phyloP scores from a whole-genome alignment of 371 early-diverging fungal genomes.

The Mortierella polycephala region DNA sequence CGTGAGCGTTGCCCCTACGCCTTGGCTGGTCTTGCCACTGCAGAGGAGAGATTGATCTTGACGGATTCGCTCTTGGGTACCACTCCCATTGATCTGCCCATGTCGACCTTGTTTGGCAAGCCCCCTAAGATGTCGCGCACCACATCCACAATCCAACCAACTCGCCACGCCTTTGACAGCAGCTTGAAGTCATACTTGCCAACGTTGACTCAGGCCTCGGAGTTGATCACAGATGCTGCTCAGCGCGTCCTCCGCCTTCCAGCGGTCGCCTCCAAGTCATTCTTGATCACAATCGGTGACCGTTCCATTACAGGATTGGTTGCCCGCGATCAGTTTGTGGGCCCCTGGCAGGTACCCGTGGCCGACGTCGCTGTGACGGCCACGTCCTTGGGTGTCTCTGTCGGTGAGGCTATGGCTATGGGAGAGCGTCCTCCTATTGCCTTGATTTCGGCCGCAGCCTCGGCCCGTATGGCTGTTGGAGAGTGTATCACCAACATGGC shows the following conservation, averaged over 20 bases:
- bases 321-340: slow-evolving; percentile 96
- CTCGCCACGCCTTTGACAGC: slow-evolving; percentile 71
- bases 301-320: slow-evolving; percentile 95
- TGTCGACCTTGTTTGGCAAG: slow-evolving; percentile 95
- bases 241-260: slow-evolving; percentile 88
- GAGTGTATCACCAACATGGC: slow-evolving; percentile 92
- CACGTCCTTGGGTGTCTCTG: slow-evolving; percentile 76
- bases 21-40: slow-evolving; percentile 91
- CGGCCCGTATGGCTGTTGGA: slow-evolving; percentile 95
- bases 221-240: slow-evolving; percentile 70
- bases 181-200: slow-evolving; percentile 68
- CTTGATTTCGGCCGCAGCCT: slow-evolving; percentile 85
- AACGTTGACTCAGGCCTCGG: slow-evolving; percentile 55
- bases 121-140: slow-evolving; percentile 93
- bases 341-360: slow-evolving; percentile 97
- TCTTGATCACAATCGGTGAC: slow-evolving; percentile 97
- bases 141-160: slow-evolving; percentile 64
- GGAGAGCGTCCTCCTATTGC: slow-evolving; percentile 95
- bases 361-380: slow-evolving; percentile 94
- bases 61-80: slow-evolving; percentile 75
- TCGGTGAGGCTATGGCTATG: slow-evolving; percentile 97
- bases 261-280: slow-evolving; percentile 90
- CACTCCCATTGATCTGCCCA: slow-evolving; percentile 91
- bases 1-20: slow-evolving; percentile 96
- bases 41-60: slow-evolving; percentile 84